phyloP scores from a whole-genome alignment of 257 asterid species.

The Solanum habrochaites region DNA sequence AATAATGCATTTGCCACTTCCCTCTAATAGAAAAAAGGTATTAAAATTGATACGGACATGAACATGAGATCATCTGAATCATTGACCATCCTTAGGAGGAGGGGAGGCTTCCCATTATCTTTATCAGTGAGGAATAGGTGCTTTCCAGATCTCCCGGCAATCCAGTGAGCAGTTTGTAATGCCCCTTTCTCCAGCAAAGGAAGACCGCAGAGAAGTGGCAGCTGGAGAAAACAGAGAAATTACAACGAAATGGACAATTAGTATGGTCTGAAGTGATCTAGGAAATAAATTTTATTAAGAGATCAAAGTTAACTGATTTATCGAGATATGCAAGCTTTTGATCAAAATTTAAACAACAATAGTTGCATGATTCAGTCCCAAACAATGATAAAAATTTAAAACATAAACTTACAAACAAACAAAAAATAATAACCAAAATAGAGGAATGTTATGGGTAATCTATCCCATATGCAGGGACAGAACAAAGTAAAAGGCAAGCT shows the following conservation, averaged over 20 bases:
- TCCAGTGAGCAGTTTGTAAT: constrained; percentile 74
- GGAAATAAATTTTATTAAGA: not conserved
- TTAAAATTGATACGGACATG: constrained; percentile 41
- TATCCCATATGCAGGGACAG: not conserved
- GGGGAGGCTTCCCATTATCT: constrained; percentile 72
- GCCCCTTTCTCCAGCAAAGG: constrained; percentile 77
- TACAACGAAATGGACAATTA: not conserved
- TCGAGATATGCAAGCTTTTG: not conserved
- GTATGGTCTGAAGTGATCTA: not conserved
- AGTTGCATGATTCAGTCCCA: not conserved
- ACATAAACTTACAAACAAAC: not conserved
- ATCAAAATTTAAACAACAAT: not conserved
- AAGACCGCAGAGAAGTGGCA: constrained; percentile 86
- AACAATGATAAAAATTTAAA: not conserved
- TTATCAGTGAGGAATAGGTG: constrained; percentile 84
- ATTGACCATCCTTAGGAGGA: constrained; percentile 67
- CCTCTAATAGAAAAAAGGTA: not conserved
- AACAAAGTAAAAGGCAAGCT: not conserved
- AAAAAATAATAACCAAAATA: not conserved
- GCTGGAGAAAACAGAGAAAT: constrained; percentile 23
- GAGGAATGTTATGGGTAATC: not conserved
- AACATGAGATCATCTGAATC: constrained; percentile 61
- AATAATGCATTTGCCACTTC: not conserved
- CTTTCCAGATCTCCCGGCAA: constrained; percentile 88
- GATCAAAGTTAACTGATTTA: not conserved